A percentile compares a stretch with the other conserved stretches of the same genome.
phyloP scores from a whole-genome alignment of 1,284 basidiomycete genomes.

The Naganishia albida region DNA sequence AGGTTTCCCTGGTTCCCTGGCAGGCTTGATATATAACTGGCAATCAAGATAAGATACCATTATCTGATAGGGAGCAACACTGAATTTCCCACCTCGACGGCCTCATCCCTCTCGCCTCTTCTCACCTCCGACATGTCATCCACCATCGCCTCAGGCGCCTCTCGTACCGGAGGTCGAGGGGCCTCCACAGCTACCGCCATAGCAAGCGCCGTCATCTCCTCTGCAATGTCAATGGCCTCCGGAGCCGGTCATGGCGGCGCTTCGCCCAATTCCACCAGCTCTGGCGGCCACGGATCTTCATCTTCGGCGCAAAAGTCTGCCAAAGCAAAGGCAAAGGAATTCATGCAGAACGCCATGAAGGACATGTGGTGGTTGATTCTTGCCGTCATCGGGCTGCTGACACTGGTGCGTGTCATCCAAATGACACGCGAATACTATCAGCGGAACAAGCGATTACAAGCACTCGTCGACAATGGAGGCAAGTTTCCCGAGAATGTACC shows the following conservation, averaged over 20 bases:
- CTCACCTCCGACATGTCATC: slow-evolving; percentile 3
- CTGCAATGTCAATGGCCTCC: slow-evolving; percentile 11
- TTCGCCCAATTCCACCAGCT: slow-evolving; percentile 9
- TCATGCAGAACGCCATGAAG: neutral
- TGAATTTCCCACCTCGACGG: too few species aligned
- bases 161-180: slow-evolving; percentile 2
- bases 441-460: slow-evolving; percentile 10
- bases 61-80: too few species aligned
- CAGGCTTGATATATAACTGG: too few species aligned
- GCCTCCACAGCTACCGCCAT: slow-evolving; percentile 9
- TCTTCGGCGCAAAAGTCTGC: neutral
- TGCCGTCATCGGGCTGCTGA: slow-evolving; percentile 11
- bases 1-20: too few species aligned
- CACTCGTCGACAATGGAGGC: slow-evolving; percentile 2
- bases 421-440: slow-evolving; percentile 18
- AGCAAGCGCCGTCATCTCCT: slow-evolving; percentile 3
- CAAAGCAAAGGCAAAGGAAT: neutral
- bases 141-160: neutral
- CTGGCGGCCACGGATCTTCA: neutral
- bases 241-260: neutral
- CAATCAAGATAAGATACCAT: too few species aligned
- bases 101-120: too few species aligned
- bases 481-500: neutral
- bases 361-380: slow-evolving; percentile 24
- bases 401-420: slow-evolving; percentile 12